Evolutionary conservation across 2,329 filamentous ascomycete species (phyloP).

Genomic region (Ophioceras dolichostomum): DNA sequence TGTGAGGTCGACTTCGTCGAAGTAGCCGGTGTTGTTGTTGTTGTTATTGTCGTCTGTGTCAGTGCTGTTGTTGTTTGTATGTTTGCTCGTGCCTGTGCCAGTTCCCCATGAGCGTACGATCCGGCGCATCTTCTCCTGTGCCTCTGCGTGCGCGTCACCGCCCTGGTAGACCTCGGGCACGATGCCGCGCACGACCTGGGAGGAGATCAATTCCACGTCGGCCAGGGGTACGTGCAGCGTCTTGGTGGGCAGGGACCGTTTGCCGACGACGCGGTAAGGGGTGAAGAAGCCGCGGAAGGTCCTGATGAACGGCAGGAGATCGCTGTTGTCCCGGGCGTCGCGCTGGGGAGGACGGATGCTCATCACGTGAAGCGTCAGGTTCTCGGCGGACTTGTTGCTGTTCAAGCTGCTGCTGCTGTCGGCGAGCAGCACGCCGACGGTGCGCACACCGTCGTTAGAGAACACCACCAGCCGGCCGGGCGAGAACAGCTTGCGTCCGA

Average conservation of each 20-base stretch:
- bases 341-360: constrained; percentile 62
- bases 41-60: neutral
- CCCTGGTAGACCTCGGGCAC: constrained; percentile 45
- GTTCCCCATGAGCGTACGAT: constrained; percentile 65
- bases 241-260: constrained; percentile 56
- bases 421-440: constrained; percentile 55
- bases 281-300: constrained; percentile 57
- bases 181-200: constrained; percentile 47
- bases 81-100: constrained; percentile 15
- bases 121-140: constrained; percentile 55
- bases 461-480: constrained; percentile 71
- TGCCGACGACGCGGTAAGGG: constrained; percentile 24
- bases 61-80: neutral
- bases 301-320: constrained; percentile 73
- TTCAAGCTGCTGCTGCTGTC: constrained; percentile 11
- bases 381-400: constrained; percentile 24
- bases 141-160: constrained; percentile 35
- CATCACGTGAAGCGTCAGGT: constrained; percentile 63
- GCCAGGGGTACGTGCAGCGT: constrained; percentile 57
- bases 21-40: constrained; percentile 20
- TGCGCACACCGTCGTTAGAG: constrained; percentile 64
- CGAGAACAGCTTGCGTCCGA: constrained; percentile 69
- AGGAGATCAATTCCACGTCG: constrained; percentile 78
- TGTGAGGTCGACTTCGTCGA: constrained; percentile 74
- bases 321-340: constrained; percentile 63